Evolutionary conservation across 495 filamentous ascomycete genomes (phyloP).

Genomic region (Aspergillus bridgeri): DNA sequence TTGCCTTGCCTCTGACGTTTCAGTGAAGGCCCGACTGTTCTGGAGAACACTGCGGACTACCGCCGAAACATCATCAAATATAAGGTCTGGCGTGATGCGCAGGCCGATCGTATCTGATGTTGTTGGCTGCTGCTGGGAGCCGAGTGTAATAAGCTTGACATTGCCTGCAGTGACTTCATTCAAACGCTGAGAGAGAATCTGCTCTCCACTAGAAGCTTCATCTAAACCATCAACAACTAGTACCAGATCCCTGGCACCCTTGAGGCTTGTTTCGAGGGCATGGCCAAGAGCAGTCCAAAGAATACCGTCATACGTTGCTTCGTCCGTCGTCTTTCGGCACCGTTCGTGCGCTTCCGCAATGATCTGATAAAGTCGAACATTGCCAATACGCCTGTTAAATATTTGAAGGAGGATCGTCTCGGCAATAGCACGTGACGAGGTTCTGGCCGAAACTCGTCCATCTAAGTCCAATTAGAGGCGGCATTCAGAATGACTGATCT

Average conservation of each 20-base stretch:
- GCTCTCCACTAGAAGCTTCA: conserved; percentile 31
- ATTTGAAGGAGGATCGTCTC: conserved; percentile 37
- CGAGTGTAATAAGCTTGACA: conserved; percentile 32
- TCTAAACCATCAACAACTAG: conserved; percentile 37
- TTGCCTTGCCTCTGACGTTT: conserved; percentile 11
- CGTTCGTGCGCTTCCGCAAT: conserved; percentile 30
- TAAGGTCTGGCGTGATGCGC: conserved; percentile 18
- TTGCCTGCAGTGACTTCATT: conserved; percentile 20
- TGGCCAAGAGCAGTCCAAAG: conserved; percentile 11
- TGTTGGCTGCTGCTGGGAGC: conserved; percentile 24
- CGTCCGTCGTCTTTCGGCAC: conserved; percentile 20
- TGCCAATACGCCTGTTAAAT: conserved; percentile 37
- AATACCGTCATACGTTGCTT: conserved; percentile 23
- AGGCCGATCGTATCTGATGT: conserved; percentile 8
- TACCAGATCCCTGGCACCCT: conserved; percentile 31
- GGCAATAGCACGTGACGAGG: conserved; percentile 18
- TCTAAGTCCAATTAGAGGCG: conserved; percentile 4
- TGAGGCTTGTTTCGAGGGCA: conserved; percentile 23
- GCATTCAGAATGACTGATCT: not conserved
- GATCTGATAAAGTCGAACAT: conserved; percentile 33
- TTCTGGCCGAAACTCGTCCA: conserved; percentile 13
- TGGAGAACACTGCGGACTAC: conserved; percentile 17
- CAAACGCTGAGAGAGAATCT: conserved; percentile 23
- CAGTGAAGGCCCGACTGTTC: conserved; percentile 4
- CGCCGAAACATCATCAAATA: conserved; percentile 23